phyloP scores from a whole-genome alignment of 345 rosid genomes.

The Trapa incisa region DNA sequence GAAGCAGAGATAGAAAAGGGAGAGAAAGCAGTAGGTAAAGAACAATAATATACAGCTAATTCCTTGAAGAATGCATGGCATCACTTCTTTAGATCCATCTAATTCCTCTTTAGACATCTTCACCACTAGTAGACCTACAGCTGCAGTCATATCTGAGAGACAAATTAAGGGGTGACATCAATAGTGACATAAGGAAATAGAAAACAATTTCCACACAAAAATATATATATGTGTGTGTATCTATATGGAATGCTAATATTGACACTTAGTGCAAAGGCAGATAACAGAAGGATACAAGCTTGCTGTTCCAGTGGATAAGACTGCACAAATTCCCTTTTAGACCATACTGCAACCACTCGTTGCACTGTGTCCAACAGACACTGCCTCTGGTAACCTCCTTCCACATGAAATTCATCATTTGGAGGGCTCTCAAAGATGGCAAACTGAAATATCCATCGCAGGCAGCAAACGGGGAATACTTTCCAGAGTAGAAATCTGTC shows the following conservation, averaged over 20 bases:
- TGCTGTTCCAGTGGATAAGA: constrained; percentile 80
- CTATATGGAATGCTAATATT: no score
- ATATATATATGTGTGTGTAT: no score
- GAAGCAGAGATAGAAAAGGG: constrained; percentile 9
- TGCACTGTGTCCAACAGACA: constrained; percentile 47
- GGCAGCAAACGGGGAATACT: constrained; percentile 76
- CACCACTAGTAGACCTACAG: constrained; percentile 83
- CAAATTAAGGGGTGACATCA: constrained; percentile 25
- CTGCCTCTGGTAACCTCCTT: constrained; percentile 21
- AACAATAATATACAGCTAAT: constrained; percentile 55
- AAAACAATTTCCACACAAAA: not conserved
- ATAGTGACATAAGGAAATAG: not conserved
- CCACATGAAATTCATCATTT: constrained; percentile 25
- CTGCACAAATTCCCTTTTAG: constrained; percentile 62
- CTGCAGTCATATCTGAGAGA: constrained; percentile 64
- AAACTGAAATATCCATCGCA: constrained; percentile 84
- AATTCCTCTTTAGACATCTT: constrained; percentile 75
- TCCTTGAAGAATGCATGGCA: constrained; percentile 91
- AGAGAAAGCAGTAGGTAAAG: constrained; percentile 13
- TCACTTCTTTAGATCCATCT: constrained; percentile 52
- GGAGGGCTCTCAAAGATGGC: constrained; percentile 68
- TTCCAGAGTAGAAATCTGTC: constrained; percentile 93
- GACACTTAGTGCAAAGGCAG: constrained; percentile 5
- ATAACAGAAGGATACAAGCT: constrained; percentile 66
- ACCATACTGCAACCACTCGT: constrained; percentile 61